Conservation (phyloP, 139 green algal species). For the Marvania coccoides region DNA sequence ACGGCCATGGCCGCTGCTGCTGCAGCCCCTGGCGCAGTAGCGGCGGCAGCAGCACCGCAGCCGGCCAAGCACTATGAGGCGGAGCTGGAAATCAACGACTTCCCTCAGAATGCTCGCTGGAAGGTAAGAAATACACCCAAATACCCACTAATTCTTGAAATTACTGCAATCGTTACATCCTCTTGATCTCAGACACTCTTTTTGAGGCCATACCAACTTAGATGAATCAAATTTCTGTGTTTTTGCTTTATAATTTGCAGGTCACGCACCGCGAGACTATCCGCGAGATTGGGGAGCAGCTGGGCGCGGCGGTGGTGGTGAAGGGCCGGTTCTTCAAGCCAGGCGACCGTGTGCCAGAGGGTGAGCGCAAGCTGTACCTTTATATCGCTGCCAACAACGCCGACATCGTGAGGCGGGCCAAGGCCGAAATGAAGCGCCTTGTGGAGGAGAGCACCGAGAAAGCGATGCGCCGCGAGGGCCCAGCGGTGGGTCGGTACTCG, state of each 20-base stretch:
- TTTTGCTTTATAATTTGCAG: conserved; percentile 34
- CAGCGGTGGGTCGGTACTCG: conserved; percentile 39
- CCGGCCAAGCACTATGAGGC: conserved; percentile 63
- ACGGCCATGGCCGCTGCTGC: conserved; percentile 3
- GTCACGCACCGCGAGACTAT: conserved; percentile 91
- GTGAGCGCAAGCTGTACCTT: conserved; percentile 91
- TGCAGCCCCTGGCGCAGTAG: conserved; percentile 8
- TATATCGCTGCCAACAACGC: conserved; percentile 73
- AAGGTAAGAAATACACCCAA: conserved; percentile 42
- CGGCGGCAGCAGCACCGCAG: background rate
- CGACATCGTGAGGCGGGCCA: conserved; percentile 59
- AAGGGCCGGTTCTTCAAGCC: conserved; percentile 69
- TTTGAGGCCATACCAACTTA: too few relatives aligned
- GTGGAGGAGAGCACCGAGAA: conserved; percentile 79
- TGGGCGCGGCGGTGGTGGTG: conserved; percentile 78
- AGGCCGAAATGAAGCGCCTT: conserved; percentile 72
- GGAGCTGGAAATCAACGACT: conserved; percentile 99
- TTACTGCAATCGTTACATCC: too few relatives aligned
- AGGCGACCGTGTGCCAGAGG: conserved; percentile 40
- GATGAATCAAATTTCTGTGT: background rate
- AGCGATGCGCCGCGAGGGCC: conserved; percentile 64
- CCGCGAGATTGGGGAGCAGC: conserved; percentile 68
- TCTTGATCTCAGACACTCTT: too few relatives aligned
- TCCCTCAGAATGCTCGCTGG: conserved; percentile 91
- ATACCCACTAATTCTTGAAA: background rate